phyloP scores from a whole-genome alignment of 2,329 filamentous ascomycete genomes.

The Nemania sp. region DNA sequence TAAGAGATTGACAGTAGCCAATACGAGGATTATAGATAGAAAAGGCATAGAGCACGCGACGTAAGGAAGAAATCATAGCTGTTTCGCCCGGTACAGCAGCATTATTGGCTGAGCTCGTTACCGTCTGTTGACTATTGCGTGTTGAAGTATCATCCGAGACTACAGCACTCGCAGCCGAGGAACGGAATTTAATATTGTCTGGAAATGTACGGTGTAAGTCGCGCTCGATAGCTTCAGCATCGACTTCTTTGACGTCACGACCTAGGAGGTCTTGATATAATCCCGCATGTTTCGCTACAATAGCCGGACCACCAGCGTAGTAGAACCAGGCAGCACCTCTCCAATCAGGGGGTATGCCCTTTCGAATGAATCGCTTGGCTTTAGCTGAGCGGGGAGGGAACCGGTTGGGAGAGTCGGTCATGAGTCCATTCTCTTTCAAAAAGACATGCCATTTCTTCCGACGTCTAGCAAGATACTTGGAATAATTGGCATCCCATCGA shows the following conservation, averaged over 20 bases:
- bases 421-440: conserved; percentile 80
- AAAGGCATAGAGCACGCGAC: conserved; percentile 89
- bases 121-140: conserved; percentile 54
- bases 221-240: conserved; percentile 91
- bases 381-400: conserved; percentile 87
- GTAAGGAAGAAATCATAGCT: conserved; percentile 81
- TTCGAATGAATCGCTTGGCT: conserved; percentile 89
- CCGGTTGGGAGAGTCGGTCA: conserved; percentile 76
- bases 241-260: conserved; percentile 74
- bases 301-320: conserved; percentile 88
- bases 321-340: conserved; percentile 97
- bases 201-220: conserved; percentile 95
- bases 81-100: conserved; percentile 68
- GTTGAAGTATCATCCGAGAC: conserved; percentile 50
- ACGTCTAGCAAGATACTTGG: conserved; percentile 78
- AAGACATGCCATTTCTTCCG: conserved; percentile 85
- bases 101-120: conserved; percentile 47
- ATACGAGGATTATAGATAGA: conserved; percentile 90
- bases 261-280: conserved; percentile 79
- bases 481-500: conserved; percentile 81
- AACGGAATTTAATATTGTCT: conserved; percentile 92
- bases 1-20: conserved; percentile 95
- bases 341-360: conserved; percentile 94
- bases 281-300: conserved; percentile 79
- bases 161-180: conserved; percentile 56